Conservation (phyloP, 331 rosid genomes). For the Prunus yedoensis region DNA sequence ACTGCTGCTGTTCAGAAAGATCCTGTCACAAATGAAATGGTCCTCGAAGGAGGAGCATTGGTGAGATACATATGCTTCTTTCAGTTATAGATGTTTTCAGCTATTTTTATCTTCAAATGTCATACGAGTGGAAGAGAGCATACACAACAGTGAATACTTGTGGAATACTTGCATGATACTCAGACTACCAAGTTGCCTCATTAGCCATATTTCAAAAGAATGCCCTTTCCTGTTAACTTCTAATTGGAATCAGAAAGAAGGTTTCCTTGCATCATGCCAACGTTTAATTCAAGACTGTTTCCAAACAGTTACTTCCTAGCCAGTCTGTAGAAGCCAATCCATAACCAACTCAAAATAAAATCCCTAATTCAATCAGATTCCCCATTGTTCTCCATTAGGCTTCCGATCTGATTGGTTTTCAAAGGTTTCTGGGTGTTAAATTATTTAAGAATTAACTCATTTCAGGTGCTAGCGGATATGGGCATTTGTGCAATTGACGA, state of each 20-base stretch:
- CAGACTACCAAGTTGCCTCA: background rate
- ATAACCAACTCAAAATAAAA: background rate
- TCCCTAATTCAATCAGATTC: background rate
- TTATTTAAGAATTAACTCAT: slow-evolving; percentile 23
- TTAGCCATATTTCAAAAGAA: background rate
- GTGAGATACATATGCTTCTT: slow-evolving; percentile 44
- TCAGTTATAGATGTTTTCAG: background rate
- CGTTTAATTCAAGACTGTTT: background rate
- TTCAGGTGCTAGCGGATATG: slow-evolving; percentile 98
- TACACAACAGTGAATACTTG: background rate
- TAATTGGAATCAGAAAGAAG: background rate
- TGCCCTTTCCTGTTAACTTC: background rate
- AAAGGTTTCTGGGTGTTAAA: slow-evolving; percentile 21
- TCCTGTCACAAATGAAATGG: slow-evolving; percentile 97
- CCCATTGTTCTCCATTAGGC: background rate
- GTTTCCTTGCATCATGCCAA: slow-evolving; percentile 1
- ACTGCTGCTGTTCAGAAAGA: slow-evolving; percentile 99
- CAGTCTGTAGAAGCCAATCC: background rate
- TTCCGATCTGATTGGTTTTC: slow-evolving; percentile 16
- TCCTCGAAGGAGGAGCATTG: slow-evolving; percentile 98
- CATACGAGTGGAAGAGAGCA: slow-evolving; percentile 4
- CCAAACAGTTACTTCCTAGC: background rate
- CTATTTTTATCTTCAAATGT: slow-evolving; percentile 4
- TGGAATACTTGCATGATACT: background rate
- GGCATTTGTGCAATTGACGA: slow-evolving; percentile 98